Evolutionary conservation across 495 filamentous ascomycete species (phyloP).

Genomic region (Aspergillus bertholletiae): DNA sequence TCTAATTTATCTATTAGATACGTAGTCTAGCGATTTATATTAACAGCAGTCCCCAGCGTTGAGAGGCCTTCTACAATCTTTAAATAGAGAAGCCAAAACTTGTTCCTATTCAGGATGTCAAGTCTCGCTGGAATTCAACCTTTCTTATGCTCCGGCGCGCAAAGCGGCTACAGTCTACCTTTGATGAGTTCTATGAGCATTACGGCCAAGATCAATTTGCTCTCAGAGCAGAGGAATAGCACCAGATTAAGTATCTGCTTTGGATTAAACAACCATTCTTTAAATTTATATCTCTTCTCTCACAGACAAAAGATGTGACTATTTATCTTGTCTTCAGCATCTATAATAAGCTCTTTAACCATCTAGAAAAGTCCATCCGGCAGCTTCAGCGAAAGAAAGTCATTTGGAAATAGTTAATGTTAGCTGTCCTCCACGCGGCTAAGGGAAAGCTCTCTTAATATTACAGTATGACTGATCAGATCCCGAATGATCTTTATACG

Average conservation of each 20-base stretch:
- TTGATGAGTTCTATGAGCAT: slow-evolving; percentile 4
- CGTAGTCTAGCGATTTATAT: neutral
- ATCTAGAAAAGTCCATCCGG: neutral
- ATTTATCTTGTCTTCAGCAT: slow-evolving; percentile 10
- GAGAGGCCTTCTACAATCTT: neutral
- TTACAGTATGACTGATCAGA: slow-evolving; percentile 8
- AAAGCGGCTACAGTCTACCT: neutral
- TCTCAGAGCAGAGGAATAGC: neutral
- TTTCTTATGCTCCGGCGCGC: slow-evolving; percentile 8
- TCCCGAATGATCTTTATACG: slow-evolving; percentile 9
- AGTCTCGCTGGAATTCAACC: neutral
- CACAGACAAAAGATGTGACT: slow-evolving; percentile 9
- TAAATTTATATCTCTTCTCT: slow-evolving; percentile 8
- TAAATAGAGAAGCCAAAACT: neutral
- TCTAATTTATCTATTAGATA: neutral
- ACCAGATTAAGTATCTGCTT: slow-evolving; percentile 11
- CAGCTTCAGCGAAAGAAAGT: slow-evolving; percentile 11
- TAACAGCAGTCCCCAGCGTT: neutral
- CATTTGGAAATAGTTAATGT: slow-evolving; percentile 10
- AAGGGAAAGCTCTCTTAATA: slow-evolving; percentile 11
- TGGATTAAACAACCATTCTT: slow-evolving; percentile 9
- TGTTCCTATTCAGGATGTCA: slow-evolving; percentile 11
- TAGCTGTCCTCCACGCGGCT: slow-evolving; percentile 5
- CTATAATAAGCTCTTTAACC: too few relatives aligned
- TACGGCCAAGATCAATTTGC: neutral